These are phyloP conservation scores for Ilex aquifolium DNA, from an alignment of 257 asterid species.

Conservation along the genomic window DNA sequence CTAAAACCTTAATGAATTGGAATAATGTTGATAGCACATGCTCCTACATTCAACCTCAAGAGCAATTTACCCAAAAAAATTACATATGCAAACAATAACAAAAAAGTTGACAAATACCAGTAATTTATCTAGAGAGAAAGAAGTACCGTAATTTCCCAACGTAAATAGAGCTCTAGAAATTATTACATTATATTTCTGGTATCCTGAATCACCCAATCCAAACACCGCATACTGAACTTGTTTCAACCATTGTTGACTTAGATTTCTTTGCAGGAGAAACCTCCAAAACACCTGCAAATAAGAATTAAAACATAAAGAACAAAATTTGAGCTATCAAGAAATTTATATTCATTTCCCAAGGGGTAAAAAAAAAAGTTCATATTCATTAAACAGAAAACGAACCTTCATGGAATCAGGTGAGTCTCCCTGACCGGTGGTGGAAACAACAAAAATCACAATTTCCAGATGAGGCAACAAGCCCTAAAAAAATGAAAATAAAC, in stretches of 20 bases:
- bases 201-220: slow-evolving; percentile 98
- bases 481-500: slow-evolving; percentile 23
- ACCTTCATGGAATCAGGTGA: slow-evolving; percentile 95
- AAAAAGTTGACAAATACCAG: no score
- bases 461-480: slow-evolving; percentile 42
- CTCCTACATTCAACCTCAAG: no score
- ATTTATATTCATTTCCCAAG: no score
- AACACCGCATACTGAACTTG: slow-evolving; percentile 85
- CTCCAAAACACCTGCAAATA: slow-evolving; percentile 80
- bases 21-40: no score
- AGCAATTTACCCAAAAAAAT: no score
- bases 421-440: slow-evolving; percentile 98
- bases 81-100: background rate
- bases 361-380: background rate
- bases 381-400: slow-evolving; percentile 2
- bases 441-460: slow-evolving; percentile 73
- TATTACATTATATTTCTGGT: slow-evolving; percentile 92
- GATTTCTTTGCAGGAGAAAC: slow-evolving; percentile 74
- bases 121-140: slow-evolving; percentile 8
- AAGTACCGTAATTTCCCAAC: slow-evolving; percentile 19
- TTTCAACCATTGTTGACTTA: slow-evolving; percentile 68
- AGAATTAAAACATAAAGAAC: slow-evolving; percentile 1
- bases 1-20: no score
- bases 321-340: background rate
- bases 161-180: slow-evolving; percentile 12